Base-by-base conservation (phyloP, 176 grass and related monocot species). In the Tillandsia leiboldiana region DNA sequence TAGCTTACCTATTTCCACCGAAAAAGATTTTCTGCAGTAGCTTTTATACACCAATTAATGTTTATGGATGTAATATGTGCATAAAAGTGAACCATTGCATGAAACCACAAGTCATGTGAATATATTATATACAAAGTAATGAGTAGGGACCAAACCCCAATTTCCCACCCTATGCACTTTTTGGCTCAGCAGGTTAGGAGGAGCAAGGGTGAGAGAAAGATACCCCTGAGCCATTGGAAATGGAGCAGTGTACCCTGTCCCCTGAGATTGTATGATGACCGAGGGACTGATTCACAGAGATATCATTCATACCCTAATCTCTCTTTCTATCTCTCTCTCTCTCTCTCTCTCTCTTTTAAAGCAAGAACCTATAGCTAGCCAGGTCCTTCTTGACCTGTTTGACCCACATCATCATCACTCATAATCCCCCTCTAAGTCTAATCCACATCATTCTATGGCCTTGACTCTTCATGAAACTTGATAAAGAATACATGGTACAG, bases 211-310 rank as follows among this genome's bases (percentile, higher is more conserved):
- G 70, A 81, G 17, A 49, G 22, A 73, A n/a, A 78, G 79, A 87
- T 79, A 77, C 61, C 20, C 12, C 12, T 49, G 7, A 22, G 69
- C 2, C 64, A 66, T 79, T 68, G 64, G 77, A 70, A 82, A 79
- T 78, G 81, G 75, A 76, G 52, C 68, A 52, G 20, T 75, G 91
- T 83, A 83, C 76, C 72, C 11, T 79, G 91, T 88, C 80, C 79
- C 53, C 64, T 83, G 71, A 81, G 87, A 87, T 85, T 73, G 81
- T 70, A 69, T 85, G 87, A 82, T 80, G 84, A 82, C 65, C 66
- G 74, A 68, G 33, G 33, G 33, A 42, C 33, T 42, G 33, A 42
- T 42, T 42, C 33, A 42, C 33, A 82, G 27, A 48, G 72, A 72
- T 61, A 77, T 70, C 64, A n/a, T 65, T 58, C 50, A 29, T 61